phyloP scores from a whole-genome alignment of 192 early-diverging fungal species.

The Coemansia reversa region DNA sequence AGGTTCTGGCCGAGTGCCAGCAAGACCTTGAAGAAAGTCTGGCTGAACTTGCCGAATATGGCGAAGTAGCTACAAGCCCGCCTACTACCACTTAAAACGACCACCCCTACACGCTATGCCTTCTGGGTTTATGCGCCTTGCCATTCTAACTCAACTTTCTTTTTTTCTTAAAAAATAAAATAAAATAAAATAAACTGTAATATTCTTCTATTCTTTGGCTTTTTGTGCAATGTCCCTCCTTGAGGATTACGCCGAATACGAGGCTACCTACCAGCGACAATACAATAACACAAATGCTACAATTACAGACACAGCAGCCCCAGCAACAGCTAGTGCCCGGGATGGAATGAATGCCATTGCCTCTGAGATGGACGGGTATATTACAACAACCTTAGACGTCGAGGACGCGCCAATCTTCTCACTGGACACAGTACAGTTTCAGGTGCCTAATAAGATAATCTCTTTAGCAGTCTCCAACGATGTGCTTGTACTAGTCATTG shows the following conservation, averaged over 20 bases:
- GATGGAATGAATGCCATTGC: conserved; percentile 8
- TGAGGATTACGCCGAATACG: conserved; percentile 52
- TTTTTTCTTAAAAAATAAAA: conserved; percentile 1
- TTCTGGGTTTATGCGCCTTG: neutral
- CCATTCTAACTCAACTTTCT: neutral
- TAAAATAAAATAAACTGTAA: neutral
- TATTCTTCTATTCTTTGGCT: conserved; percentile 1
- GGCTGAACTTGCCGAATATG: conserved; percentile 28
- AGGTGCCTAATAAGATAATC: conserved; percentile 72
- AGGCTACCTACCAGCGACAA: conserved; percentile 28
- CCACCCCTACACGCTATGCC: no score
- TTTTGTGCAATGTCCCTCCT: conserved; percentile 42
- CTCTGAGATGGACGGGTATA: conserved; percentile 34
- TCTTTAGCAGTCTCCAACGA: conserved; percentile 82
- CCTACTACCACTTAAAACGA: neutral
- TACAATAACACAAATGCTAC: conserved; percentile 14
- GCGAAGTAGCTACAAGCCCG: conserved; percentile 6
- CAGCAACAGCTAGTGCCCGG: neutral
- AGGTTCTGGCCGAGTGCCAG: conserved; percentile 48
- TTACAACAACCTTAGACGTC: conserved; percentile 41
- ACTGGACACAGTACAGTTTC: conserved; percentile 87
- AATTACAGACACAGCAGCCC: neutral
- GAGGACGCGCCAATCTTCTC: conserved; percentile 67
- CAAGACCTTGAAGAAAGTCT: conserved; percentile 30
- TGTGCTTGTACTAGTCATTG: conserved; percentile 77